Evolutionary conservation across 129 eudicot genomes (phyloP).

Genomic region (Artemisia tridentata): DNA sequence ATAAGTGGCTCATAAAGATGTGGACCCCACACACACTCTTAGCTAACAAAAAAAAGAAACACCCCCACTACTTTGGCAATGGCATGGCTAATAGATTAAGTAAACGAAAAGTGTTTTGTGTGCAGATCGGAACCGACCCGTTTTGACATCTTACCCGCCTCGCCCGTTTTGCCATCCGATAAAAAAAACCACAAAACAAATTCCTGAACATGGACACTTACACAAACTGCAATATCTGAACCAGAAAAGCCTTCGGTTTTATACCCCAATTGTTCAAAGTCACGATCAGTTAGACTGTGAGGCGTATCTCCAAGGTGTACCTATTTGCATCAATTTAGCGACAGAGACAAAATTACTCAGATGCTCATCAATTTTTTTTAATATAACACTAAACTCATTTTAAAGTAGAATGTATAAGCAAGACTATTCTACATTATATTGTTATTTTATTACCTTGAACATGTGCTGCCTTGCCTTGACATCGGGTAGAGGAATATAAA

Average conservation of each 20-base stretch:
- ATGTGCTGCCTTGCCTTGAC: slow-evolving; percentile 61
- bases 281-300: slow-evolving; percentile 46
- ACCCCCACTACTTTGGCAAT: too few relatives aligned
- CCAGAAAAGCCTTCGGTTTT: slow-evolving; percentile 63
- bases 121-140: too few relatives aligned
- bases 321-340: slow-evolving; percentile 22
- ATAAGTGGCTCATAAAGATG: too few relatives aligned
- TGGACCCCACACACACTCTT: too few relatives aligned
- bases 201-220: slow-evolving; percentile 21
- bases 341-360: too few relatives aligned
- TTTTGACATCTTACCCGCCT: too few relatives aligned
- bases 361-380: too few relatives aligned
- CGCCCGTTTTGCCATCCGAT: too few relatives aligned
- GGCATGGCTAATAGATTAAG: too few relatives aligned
- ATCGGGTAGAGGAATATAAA: slow-evolving; percentile 62
- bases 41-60: too few relatives aligned
- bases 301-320: slow-evolving; percentile 68
- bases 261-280: slow-evolving; percentile 49
- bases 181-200: not conserved
- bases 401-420: not conserved
- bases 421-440: not conserved
- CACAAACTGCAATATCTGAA: slow-evolving; percentile 67
- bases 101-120: too few relatives aligned
- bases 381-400: too few relatives aligned
- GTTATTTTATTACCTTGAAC: slow-evolving; percentile 57